Base-by-base conservation (phyloP, 1,284 basidiomycete species). In the Violaceomyces palustris region DNA sequence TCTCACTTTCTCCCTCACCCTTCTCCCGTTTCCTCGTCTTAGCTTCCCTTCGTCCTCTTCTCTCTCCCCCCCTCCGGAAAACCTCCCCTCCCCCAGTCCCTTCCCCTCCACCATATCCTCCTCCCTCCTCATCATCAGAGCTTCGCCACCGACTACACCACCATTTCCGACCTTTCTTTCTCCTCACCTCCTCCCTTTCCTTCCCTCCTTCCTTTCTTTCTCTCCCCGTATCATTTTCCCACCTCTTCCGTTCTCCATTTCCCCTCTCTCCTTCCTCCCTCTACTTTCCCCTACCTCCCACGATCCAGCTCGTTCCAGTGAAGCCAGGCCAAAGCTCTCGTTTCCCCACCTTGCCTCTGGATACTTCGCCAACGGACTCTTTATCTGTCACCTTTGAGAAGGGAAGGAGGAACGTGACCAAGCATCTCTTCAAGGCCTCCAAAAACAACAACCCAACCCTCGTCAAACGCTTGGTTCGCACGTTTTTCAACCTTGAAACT, bases 301-400 rank as follows among this genome's bases (percentile, higher is more conserved):
- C 35, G 36, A n/a, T n/a, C n/a, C n/a, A n/a, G n/a, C n/a, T n/a
- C n/a, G n/a, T n/a, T n/a, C n/a, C n/a, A n/a, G n/a, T n/a, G n/a
- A n/a, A n/a, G n/a, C n/a, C n/a, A n/a, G n/a, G n/a, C n/a, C n/a
- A n/a, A n/a, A n/a, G n/a, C n/a, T n/a, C n/a, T n/a, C n/a, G n/a
- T n/a, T 47, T 50, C 6, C 55, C 55, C 31, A 58, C 55, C 6
- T 58, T 58, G n/a, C n/a, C n/a, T n/a, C n/a, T n/a, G n/a, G n/a
- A n/a, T n/a, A n/a, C n/a, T n/a, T n/a, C n/a, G n/a, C n/a, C n/a
- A n/a, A n/a, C n/a, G n/a, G n/a, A n/a, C n/a, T n/a, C n/a, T n/a
- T n/a, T n/a, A n/a, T n/a, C n/a, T n/a, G n/a, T n/a, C n/a, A n/a
- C n/a, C n/a, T n/a, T n/a, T n/a, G n/a, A n/a, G n/a, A n/a, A n/a